phyloP scores from a whole-genome alignment of 1,284 basidiomycete species.

The Boletellus deceptivus region DNA sequence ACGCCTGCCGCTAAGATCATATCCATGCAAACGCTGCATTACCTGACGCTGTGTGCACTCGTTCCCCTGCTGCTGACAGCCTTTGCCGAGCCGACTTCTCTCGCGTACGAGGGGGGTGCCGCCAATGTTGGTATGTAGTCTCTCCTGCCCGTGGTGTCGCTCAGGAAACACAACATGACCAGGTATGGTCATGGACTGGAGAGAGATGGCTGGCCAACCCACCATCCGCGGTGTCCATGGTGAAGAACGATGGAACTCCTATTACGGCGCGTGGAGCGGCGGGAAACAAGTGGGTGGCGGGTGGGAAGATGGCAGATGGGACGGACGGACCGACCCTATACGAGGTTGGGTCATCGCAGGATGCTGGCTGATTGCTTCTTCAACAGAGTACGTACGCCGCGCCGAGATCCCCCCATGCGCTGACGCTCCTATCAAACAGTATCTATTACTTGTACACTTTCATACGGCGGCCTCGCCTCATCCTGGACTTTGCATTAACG shows the following conservation, averaged over 20 bases:
- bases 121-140: slow-evolving; percentile 69
- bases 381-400: slow-evolving; percentile 66
- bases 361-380: slow-evolving; percentile 79
- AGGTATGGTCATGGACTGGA: slow-evolving; percentile 97
- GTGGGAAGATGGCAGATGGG: slow-evolving; percentile 49
- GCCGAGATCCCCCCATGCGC: slow-evolving; percentile 17
- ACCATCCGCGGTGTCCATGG: slow-evolving; percentile 65
- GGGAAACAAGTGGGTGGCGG: slow-evolving; percentile 65
- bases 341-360: slow-evolving; percentile 86
- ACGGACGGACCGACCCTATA: slow-evolving; percentile 64
- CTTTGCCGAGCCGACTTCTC: slow-evolving; percentile 71
- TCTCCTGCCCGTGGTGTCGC: not conserved
- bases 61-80: slow-evolving; percentile 77
- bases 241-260: slow-evolving; percentile 61
- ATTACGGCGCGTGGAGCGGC: slow-evolving; percentile 73
- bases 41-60: slow-evolving; percentile 81
- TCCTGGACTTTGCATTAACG: slow-evolving; percentile 93
- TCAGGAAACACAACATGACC: slow-evolving; percentile 5
- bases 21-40: slow-evolving; percentile 89
- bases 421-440: slow-evolving; percentile 43
- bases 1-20: slow-evolving; percentile 70
- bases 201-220: slow-evolving; percentile 84
- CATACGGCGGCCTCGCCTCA: slow-evolving; percentile 86
- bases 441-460: slow-evolving; percentile 86
- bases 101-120: slow-evolving; percentile 85